Evolutionary conservation across 176 grass and related monocot species (phyloP).

Genomic region (Hordeum marinum): DNA sequence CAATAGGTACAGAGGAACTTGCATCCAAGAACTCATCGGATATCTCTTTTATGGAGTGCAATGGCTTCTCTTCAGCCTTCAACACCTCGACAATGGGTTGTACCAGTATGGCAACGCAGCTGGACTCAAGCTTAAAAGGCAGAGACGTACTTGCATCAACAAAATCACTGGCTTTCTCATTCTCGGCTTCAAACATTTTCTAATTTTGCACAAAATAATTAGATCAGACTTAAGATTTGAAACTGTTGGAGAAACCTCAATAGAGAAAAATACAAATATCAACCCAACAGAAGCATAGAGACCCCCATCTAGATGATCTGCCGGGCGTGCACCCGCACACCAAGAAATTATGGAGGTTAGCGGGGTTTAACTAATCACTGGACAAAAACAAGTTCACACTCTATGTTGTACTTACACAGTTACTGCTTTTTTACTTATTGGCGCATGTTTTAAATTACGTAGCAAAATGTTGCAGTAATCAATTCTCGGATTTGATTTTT

Average conservation of each 20-base stretch:
- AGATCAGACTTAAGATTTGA: neutral
- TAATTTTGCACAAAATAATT: conserved; percentile 27
- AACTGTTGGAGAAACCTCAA: neutral
- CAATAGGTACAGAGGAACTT: conserved; percentile 36
- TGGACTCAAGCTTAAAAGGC: conserved; percentile 19
- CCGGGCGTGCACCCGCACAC: neutral
- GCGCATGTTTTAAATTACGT: neutral
- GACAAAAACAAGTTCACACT: neutral
- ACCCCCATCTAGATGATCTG: neutral
- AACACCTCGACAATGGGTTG: neutral
- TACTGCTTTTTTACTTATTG: neutral
- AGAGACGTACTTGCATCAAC: conserved; percentile 22
- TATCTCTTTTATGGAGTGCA: conserved; percentile 11
- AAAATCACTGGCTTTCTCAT: conserved; percentile 8
- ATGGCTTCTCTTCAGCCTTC: conserved; percentile 27
- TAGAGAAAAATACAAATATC: neutral
- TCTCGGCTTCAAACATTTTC: conserved; percentile 33
- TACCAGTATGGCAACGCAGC: neutral
- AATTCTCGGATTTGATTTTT: neutral
- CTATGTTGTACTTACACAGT: neutral
- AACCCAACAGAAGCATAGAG: neutral
- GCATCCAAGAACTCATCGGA: neutral
- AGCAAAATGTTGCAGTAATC: neutral
- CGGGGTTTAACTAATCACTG: neutral
- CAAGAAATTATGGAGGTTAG: neutral